phyloP scores from a whole-genome alignment of 352 stramenopile genomes.

The Pythium monospermum region DNA sequence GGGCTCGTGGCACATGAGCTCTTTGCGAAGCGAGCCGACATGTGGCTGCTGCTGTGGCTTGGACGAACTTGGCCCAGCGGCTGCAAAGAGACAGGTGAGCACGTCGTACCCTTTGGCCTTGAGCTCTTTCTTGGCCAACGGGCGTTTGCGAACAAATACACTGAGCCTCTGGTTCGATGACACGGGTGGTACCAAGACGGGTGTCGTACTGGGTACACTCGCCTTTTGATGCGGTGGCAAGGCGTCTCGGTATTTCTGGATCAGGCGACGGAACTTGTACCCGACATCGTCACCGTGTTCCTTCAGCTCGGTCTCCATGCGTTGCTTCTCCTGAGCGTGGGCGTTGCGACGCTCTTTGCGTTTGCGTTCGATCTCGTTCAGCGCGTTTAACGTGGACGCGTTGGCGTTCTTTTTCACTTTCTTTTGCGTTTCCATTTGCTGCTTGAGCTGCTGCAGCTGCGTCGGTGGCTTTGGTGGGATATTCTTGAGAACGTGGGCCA shows the following conservation, averaged over 20 bases:
- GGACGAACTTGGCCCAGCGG: no score
- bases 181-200: not conserved
- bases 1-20: slow-evolving; percentile 68
- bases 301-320: slow-evolving; percentile 52
- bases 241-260: slow-evolving; percentile 45
- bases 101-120: slow-evolving; percentile 66
- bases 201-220: not conserved
- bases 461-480: slow-evolving; percentile 14
- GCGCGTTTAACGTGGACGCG: slow-evolving; percentile 38
- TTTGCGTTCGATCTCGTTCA: slow-evolving; percentile 71
- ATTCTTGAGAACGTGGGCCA: slow-evolving; percentile 7
- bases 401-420: slow-evolving; percentile 30
- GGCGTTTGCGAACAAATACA: slow-evolving; percentile 68
- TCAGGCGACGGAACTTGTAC: slow-evolving; percentile 73
- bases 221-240: slow-evolving; percentile 30
- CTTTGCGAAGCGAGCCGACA: slow-evolving; percentile 22
- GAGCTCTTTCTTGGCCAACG: slow-evolving; percentile 61
- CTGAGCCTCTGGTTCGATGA: slow-evolving; percentile 28
- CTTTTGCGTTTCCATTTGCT: slow-evolving; percentile 4
- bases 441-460: slow-evolving; percentile 23
- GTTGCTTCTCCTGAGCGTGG: slow-evolving; percentile 63
- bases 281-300: slow-evolving; percentile 65
- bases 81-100: slow-evolving; percentile 41
- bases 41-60: no score
- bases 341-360: slow-evolving; percentile 48